phyloP scores from a whole-genome alignment of 352 stramenopile genomes.

The Pythium dissimile region DNA sequence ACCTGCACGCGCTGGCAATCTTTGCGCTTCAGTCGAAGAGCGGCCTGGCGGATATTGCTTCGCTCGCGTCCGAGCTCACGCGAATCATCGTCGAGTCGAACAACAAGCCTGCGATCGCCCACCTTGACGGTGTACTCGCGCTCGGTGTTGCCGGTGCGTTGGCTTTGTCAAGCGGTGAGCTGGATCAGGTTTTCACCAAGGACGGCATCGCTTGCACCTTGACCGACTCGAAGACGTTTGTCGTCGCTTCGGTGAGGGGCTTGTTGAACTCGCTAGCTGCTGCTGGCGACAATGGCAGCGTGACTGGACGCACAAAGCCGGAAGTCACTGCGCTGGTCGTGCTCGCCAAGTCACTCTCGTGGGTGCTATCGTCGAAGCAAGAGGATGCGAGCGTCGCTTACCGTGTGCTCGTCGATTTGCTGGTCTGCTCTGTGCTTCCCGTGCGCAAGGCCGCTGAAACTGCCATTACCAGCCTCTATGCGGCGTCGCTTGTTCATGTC shows the following conservation, averaged over 20 bases:
- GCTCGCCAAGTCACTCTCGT: slow-evolving; percentile 50
- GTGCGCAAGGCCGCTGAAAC: slow-evolving; percentile 49
- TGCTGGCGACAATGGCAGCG: slow-evolving; percentile 10
- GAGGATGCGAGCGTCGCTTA: slow-evolving; percentile 44
- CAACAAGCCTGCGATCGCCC: slow-evolving; percentile 73
- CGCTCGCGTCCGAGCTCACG: slow-evolving; percentile 55
- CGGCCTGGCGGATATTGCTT: slow-evolving; percentile 30
- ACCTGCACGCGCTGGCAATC: slow-evolving; percentile 54
- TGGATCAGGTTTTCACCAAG: slow-evolving; percentile 54
- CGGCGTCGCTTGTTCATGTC: slow-evolving; percentile 58
- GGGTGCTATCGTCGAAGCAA: slow-evolving; percentile 69
- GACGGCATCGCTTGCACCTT: slow-evolving; percentile 46
- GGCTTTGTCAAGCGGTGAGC: slow-evolving; percentile 48
- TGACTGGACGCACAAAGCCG: slow-evolving; percentile 29
- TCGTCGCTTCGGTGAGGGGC: slow-evolving; percentile 38
- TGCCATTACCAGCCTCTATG: slow-evolving; percentile 45
- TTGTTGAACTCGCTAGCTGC: slow-evolving; percentile 31
- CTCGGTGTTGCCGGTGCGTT: slow-evolving; percentile 57
- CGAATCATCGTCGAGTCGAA: slow-evolving; percentile 54
- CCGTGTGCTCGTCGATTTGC: slow-evolving; percentile 53
- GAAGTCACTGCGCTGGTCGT: slow-evolving; percentile 59
- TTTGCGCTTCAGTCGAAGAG: slow-evolving; percentile 34
- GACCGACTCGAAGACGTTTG: slow-evolving; percentile 45
- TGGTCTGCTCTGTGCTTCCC: slow-evolving; percentile 43
- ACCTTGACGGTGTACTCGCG: slow-evolving; percentile 76